Percentiles rank a stretch among this genome's conserved stretches.
These are phyloP conservation scores for Odontarrhena argentea DNA, from an alignment of 345 rosid genomes.

Conservation along the genomic window DNA sequence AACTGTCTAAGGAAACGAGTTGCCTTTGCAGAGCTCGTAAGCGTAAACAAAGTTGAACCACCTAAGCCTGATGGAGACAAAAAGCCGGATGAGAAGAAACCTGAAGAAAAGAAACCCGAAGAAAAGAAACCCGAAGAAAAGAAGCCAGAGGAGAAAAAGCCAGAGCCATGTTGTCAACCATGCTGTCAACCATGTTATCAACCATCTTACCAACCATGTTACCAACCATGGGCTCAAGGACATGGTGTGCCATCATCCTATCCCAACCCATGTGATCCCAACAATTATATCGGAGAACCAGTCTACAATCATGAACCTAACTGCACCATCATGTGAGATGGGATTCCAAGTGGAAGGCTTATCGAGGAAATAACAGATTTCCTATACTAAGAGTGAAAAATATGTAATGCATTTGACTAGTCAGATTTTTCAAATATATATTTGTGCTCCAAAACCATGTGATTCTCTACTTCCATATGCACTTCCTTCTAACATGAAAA, in stretches of 20 bases:
- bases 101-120: too few species aligned
- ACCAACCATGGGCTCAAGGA: constrained; percentile 34
- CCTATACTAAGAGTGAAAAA: not conserved
- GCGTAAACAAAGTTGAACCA: constrained; percentile 43
- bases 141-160: constrained; percentile 15
- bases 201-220: constrained; percentile 26
- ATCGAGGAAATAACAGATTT: constrained; percentile 8
- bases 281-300: constrained; percentile 24
- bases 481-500: constrained; percentile 28
- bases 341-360: constrained; percentile 21
- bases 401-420: constrained; percentile 17
- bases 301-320: constrained; percentile 37
- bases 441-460: constrained; percentile 4
- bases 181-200: constrained; percentile 24
- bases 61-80: constrained; percentile 32
- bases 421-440: constrained; percentile 29
- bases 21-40: constrained; percentile 40
- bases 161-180: constrained; percentile 28
- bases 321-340: constrained; percentile 34
- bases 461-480: constrained; percentile 9
- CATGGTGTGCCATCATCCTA: constrained; percentile 37
- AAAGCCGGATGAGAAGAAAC: too few species aligned
- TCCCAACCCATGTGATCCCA: constrained; percentile 24
- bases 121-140: constrained; percentile 6
- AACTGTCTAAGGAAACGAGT: constrained; percentile 33